Evolutionary conservation across 2,329 filamentous ascomycete species (phyloP), one percentile per base, ranked within the genome.

Genomic region (Cercospora nicotianae): DNA sequence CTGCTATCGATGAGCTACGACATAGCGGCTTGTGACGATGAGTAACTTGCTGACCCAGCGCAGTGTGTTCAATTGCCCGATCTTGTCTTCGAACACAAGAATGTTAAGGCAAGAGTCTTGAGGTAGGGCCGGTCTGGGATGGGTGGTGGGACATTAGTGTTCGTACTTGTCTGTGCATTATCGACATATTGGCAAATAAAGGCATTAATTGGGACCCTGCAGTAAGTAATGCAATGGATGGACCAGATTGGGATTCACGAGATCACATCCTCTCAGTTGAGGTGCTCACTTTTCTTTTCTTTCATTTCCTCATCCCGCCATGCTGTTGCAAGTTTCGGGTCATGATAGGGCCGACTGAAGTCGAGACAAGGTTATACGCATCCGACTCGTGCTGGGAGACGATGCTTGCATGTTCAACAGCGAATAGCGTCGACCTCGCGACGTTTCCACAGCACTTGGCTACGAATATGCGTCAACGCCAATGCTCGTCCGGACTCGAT

Each of bases 71-170:
- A 4, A 81, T 90, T 13, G 42, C 89, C 33, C 7, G 89, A 87
- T 0, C 82, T 84, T 0, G 72, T 83, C 0, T 79, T 81, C 6
- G 86, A 91, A 79, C 91, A 88, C 88, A 85, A 82, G 76, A 88
- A 81, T 70, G 87, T 91, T 74, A 91, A 82, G 76, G 76, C 26
- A 78, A 77, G 73, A 80, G 81, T 71, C 78, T 83, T 60, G 76
- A 80, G 71, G 76, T 77, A 75, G 72, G 70, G 26, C 75, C 73
- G 48, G 77, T 75, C 10, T 77, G 70, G 10, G 10, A 12, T 10
- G 39, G 7, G 31, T 48, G 57, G 16, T 18, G 26, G 7, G 18
- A 31, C 28, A 36, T 33, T 57, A 16, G 39, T 30, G 16, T 57
- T 45, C 39, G 45, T 9, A 16, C 28, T 2, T 36, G 10, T 13